phyloP scores from a whole-genome alignment of 257 asterid genomes.

The Jaltomata sinuosa region DNA sequence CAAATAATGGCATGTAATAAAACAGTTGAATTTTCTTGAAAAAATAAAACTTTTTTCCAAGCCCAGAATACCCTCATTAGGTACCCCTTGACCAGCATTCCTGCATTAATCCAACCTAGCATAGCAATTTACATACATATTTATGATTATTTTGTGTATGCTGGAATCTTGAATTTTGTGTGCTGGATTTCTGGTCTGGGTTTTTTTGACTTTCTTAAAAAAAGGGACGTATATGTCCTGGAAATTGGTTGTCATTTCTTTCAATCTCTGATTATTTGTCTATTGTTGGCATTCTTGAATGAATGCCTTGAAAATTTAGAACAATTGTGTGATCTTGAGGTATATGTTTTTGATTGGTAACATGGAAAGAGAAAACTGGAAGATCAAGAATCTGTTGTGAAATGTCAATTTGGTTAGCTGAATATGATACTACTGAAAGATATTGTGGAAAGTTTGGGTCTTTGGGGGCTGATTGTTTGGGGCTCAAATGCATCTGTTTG shows the following conservation, averaged over 20 bases:
- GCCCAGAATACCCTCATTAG: conserved; percentile 13
- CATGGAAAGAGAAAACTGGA: background rate
- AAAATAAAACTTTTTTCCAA: background rate
- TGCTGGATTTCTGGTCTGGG: conserved; percentile 24
- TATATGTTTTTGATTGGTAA: background rate
- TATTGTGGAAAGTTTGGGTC: background rate
- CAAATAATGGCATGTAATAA: background rate
- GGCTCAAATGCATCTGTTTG: background rate
- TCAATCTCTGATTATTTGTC: background rate
- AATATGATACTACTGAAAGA: background rate
- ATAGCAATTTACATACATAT: conserved; percentile 2
- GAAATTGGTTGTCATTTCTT: background rate
- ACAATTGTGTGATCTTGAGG: background rate
- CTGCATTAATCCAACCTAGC: conserved; percentile 15
- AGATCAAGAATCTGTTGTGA: background rate
- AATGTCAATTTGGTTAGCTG: background rate
- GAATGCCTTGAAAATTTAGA: background rate
- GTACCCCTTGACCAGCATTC: conserved; percentile 13
- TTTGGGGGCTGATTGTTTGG: background rate
- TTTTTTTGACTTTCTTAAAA: background rate
- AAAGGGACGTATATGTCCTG: background rate
- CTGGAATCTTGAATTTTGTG: background rate
- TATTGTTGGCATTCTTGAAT: background rate
- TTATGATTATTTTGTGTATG: background rate
- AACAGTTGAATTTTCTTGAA: conserved; percentile 1